Evolutionary conservation across 805 yeast genomes (phyloP).

Genomic region (Starmera caribaea): DNA sequence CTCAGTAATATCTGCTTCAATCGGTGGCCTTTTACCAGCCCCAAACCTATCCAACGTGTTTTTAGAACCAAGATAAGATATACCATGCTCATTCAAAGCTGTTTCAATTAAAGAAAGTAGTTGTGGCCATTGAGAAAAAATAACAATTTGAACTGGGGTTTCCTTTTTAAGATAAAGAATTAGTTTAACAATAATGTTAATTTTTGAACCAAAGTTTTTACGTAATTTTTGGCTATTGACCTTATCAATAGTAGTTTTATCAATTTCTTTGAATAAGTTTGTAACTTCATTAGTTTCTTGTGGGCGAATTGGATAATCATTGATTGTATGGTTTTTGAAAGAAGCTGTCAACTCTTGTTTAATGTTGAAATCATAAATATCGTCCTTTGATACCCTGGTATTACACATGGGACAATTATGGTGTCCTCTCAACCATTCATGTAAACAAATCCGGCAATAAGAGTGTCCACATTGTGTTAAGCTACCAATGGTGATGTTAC

Average conservation of each 20-base stretch:
- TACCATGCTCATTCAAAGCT: slow-evolving; percentile 52
- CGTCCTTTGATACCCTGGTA: slow-evolving; percentile 31
- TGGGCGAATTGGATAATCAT: too few species aligned
- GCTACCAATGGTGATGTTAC: slow-evolving; percentile 62
- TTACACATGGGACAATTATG: slow-evolving; percentile 80
- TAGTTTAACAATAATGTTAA: slow-evolving; percentile 73
- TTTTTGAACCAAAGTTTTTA: slow-evolving; percentile 70
- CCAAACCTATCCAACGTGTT: slow-evolving; percentile 5
- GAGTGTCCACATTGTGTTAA: slow-evolving; percentile 88
- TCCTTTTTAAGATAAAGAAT: slow-evolving; percentile 49
- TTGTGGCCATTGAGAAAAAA: slow-evolving; percentile 86
- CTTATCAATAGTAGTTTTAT: slow-evolving; percentile 29
- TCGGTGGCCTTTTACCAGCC: neutral
- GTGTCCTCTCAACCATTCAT: slow-evolving; percentile 55
- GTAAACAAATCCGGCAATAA: slow-evolving; percentile 75
- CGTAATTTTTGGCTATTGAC: slow-evolving; percentile 35
- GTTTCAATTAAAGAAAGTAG: slow-evolving; percentile 55
- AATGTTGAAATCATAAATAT: slow-evolving; percentile 53
- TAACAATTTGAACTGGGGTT: slow-evolving; percentile 59
- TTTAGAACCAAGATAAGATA: slow-evolving; percentile 47
- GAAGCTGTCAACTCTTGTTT: too few species aligned
- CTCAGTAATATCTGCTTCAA: slow-evolving; percentile 33
- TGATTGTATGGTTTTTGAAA: too few species aligned
- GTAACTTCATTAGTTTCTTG: neutral
- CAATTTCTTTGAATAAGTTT: slow-evolving; percentile 25